Base-by-base conservation (phyloP, 768 basidiomycete genomes). In the Trametes cingulata region DNA sequence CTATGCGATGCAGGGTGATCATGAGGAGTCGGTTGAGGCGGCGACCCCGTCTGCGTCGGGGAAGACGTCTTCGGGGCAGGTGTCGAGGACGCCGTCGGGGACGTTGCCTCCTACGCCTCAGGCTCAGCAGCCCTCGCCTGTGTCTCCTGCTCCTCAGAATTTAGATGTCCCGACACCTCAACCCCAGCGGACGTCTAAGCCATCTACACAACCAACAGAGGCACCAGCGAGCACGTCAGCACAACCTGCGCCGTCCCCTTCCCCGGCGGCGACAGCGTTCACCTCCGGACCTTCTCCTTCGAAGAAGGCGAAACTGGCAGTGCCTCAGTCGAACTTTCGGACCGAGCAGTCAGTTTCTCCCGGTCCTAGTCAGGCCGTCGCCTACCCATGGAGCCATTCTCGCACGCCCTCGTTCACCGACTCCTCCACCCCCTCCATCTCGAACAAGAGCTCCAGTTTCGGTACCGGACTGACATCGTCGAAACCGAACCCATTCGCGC, bases 271-370 rank as follows among this genome's bases (percentile, higher is more conserved):
- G 29, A 24, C 41, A 7, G 17, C 45, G 7, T 58, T 20, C 22
- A 12, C 39, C 12, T 24, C 57, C 15, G 47, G 41, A 14, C 58
- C 54, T 3, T 57, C 63, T 15, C 58, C 63, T 4, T 42, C 54
- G 19, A 64, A 64, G 46, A 64, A 60, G 50, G 42, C 53, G 39
- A 64, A 56, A 51, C 46, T 60, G 1, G 17, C 50, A 3, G 39
- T 27, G 1, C 39, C 35, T 3, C 35, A 52, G 50, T 1, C 36
- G 25, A 14, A 13, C 1, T 27, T 35, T 14, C 45, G 46, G 19
- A 37, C 25, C 7, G 55, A 47, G 39, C 37, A 49, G 14, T 49
- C 52, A 2, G 39, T 57, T 2, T 57, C 56, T 1, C 61, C 61
- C 0, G 56, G 41, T 10, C 56, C 58, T 3, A 52, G 25, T 39